These are phyloP conservation scores for Lophium mytilinum DNA, from an alignment of 495 filamentous ascomycete genomes.

Conservation along the genomic window DNA sequence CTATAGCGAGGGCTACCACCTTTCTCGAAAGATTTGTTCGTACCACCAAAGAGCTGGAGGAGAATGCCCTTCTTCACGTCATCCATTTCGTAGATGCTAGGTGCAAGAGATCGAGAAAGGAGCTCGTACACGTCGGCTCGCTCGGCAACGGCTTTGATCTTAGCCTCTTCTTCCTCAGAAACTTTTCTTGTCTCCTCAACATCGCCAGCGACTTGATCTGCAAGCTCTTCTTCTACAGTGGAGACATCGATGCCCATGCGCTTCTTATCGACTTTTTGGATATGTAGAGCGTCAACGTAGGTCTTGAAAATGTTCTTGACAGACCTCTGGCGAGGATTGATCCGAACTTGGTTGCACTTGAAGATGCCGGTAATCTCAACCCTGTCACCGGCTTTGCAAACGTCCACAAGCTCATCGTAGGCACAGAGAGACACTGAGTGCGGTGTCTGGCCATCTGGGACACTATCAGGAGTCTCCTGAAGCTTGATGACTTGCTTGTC, in stretches of 20 bases:
- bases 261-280: slow-evolving; percentile 93
- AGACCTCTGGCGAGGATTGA: slow-evolving; percentile 85
- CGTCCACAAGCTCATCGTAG: slow-evolving; percentile 93
- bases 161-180: slow-evolving; percentile 81
- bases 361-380: slow-evolving; percentile 96
- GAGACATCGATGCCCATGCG: slow-evolving; percentile 86
- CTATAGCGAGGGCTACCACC: slow-evolving; percentile 91
- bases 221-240: slow-evolving; percentile 78
- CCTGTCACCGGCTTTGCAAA: slow-evolving; percentile 95
- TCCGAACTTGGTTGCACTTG: slow-evolving; percentile 86
- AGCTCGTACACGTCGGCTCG: slow-evolving; percentile 90
- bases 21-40: slow-evolving; percentile 97
- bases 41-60: slow-evolving; percentile 92
- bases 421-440: slow-evolving; percentile 95
- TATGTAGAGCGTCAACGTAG: slow-evolving; percentile 88
- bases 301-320: slow-evolving; percentile 97
- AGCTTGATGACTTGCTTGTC: slow-evolving; percentile 99
- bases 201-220: slow-evolving; percentile 62
- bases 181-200: slow-evolving; percentile 78
- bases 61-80: slow-evolving; percentile 98
- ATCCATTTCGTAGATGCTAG: slow-evolving; percentile 95
- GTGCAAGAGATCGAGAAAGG: slow-evolving; percentile 82
- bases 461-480: slow-evolving; percentile 90
- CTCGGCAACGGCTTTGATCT: slow-evolving; percentile 73
- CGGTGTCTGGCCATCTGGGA: slow-evolving; percentile 94